A percentile compares a stretch with the other conserved stretches of the same genome.
These are phyloP conservation scores for Acorus calamus DNA, from an alignment of 106 monocot genomes.

Conservation along the genomic window DNA sequence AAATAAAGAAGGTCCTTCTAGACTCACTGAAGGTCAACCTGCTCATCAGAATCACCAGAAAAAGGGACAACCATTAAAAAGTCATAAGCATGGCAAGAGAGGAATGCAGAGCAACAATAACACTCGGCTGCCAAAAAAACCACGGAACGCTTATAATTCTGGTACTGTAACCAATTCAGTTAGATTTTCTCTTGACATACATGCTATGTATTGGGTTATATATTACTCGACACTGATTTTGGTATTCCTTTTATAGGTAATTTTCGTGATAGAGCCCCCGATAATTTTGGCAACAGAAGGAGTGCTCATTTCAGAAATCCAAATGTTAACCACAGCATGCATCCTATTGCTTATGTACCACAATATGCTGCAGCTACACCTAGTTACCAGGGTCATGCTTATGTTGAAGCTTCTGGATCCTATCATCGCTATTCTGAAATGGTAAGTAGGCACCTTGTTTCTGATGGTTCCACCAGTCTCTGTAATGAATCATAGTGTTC, in stretches of 20 bases:
- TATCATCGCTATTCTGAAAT: constrained; percentile 22
- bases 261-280: background rate
- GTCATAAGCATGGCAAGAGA: constrained; percentile 7
- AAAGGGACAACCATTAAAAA: background rate
- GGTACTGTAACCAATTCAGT: background rate
- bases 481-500: background rate
- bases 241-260: background rate
- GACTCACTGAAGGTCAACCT: constrained; percentile 5
- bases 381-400: constrained; percentile 4
- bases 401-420: constrained; percentile 22
- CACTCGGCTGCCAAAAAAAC: constrained; percentile 22
- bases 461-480: background rate
- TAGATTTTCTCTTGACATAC: too few relatives aligned
- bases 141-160: constrained; percentile 10
- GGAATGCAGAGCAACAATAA: constrained; percentile 6
- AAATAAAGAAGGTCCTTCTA: background rate
- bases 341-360: too few relatives aligned
- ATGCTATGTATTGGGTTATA: too few relatives aligned
- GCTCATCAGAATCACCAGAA: background rate
- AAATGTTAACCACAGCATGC: too few relatives aligned
- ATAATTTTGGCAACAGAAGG: too few relatives aligned
- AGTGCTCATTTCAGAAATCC: too few relatives aligned
- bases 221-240: background rate
- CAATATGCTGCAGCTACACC: constrained; percentile 8
- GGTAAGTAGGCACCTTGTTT: constrained; percentile 7